Evolutionary conservation across 2,329 filamentous ascomycete genomes (phyloP).

Genomic region (Acrocalymma vagum): DNA sequence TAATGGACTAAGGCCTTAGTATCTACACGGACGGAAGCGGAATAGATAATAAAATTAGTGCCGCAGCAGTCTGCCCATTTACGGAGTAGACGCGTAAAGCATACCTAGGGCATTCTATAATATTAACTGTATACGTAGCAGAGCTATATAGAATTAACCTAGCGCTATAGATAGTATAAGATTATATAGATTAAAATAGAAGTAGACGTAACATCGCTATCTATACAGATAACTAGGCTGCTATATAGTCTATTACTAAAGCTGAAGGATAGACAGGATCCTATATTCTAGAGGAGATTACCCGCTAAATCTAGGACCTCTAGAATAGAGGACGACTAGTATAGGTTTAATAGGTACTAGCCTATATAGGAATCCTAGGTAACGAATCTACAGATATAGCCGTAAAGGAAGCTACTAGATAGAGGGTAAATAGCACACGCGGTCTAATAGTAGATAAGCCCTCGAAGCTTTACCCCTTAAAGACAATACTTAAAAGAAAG

Average conservation of each 20-base stretch:
- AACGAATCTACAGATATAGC: conserved; percentile 2
- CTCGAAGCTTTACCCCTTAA: conserved; percentile 6
- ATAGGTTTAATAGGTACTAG: conserved; percentile 16
- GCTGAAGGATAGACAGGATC: conserved; percentile 17
- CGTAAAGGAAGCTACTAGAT: conserved; percentile 2
- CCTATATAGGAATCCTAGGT: conserved; percentile 5
- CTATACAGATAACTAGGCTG: conserved; percentile 26
- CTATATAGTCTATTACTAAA: conserved; percentile 21
- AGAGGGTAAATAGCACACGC: conserved; percentile 2
- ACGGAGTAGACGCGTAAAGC: conserved; percentile 17
- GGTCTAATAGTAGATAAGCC: conserved; percentile 16
- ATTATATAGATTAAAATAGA: conserved; percentile 17
- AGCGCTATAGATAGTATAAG: conserved; percentile 23
- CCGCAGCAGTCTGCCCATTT: conserved; percentile 20
- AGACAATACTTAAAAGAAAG: conserved; percentile 12
- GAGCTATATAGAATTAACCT: conserved; percentile 24
- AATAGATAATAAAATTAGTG: conserved; percentile 22
- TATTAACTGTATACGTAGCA: conserved; percentile 19
- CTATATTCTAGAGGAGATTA: conserved; percentile 23
- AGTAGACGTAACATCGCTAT: conserved; percentile 14
- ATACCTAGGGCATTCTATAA: conserved; percentile 17
- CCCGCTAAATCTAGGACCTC: conserved; percentile 16
- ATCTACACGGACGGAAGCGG: conserved; percentile 31
- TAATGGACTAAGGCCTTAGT: conserved; percentile 18
- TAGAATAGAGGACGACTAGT: conserved; percentile 14